Evolutionary conservation across 2,329 filamentous ascomycete genomes (phyloP).

Genomic region (Xylariales sp.): DNA sequence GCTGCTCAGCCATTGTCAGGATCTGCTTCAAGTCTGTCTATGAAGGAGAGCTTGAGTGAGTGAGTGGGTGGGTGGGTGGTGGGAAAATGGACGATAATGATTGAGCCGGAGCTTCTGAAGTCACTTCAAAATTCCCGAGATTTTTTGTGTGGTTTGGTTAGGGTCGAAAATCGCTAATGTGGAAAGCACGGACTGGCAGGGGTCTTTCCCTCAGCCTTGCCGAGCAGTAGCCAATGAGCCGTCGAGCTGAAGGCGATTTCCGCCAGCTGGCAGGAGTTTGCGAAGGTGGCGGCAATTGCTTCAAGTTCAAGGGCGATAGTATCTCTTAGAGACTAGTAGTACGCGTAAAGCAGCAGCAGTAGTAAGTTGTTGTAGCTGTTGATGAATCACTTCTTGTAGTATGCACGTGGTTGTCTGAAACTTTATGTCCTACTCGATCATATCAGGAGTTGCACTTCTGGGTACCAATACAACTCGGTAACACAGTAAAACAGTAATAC

Average conservation of each 20-base stretch:
- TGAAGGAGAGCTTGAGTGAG: slow-evolving; percentile 18
- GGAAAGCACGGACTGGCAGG: neutral
- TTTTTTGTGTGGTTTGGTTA: slow-evolving; percentile 50
- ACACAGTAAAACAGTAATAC: neutral
- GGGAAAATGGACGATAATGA: slow-evolving; percentile 24
- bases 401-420: too few species aligned
- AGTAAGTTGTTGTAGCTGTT: too few species aligned
- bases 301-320: too few species aligned
- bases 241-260: neutral
- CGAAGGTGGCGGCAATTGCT: neutral
- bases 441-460: too few species aligned
- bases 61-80: slow-evolving; percentile 34
- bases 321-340: too few species aligned
- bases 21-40: slow-evolving; percentile 15
- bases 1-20: slow-evolving; percentile 76
- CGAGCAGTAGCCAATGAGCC: slow-evolving; percentile 25
- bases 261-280: slow-evolving; percentile 4
- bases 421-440: too few species aligned
- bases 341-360: too few species aligned
- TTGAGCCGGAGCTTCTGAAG: slow-evolving; percentile 16
- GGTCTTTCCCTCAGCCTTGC: slow-evolving; percentile 13
- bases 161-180: slow-evolving; percentile 31
- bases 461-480: too few species aligned
- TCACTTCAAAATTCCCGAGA: slow-evolving; percentile 28
- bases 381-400: too few species aligned